Evolutionary conservation across 495 filamentous ascomycete species (phyloP), one percentile per base, ranked within the genome.

Genomic region (Geopyxis carbonaria): DNA sequence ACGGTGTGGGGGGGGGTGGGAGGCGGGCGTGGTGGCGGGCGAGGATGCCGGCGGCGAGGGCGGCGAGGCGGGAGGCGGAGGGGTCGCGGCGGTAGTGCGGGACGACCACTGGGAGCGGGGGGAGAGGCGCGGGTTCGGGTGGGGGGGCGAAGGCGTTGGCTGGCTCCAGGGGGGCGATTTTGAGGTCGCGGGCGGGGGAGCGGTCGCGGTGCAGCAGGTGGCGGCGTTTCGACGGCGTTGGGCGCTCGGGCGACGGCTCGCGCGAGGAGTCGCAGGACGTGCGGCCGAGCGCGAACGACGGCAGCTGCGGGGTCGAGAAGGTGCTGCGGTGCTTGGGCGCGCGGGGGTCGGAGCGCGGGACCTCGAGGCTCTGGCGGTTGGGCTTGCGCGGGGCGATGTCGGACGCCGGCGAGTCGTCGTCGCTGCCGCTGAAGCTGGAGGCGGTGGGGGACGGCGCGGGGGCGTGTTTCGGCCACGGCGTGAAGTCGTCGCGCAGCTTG

Each of bases 401-500:
- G 11, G 27, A 10, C 25, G 11, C 11, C 16, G 15, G 18, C 9
- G 11, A 14, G 24, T 54, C 51, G 25, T 53, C 50, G n/a, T 54
- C 51, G 16, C 50, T 53, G 21, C 20, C 38, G 6, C 39, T 45
- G 25, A 44, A 50, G 11, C 20, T 43, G 8, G 51, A 55, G n/a
- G 38, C 40, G 8, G 51, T 54, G 24, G 51, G 50, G 13, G 45
- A 50, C 8, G 50, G 42, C 8, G 24, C 24, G 2, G 33, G 21
- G 0, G 50, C 25, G 21, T 47, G 49, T 7, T 45, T 31, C 16
- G 40, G 42, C 13, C 48, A 40, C 2, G 20, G 30, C 5, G 50
- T 28, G 18, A 56, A 46, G 34, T 50, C 52, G 35, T 45, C 55
- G 11, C 51, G 44, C 14, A 56, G 52, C 29, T 47, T 51, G 35